Percentiles rank a stretch among this genome's conserved stretches.
These are phyloP conservation scores for Leishmania aethiopica DNA, from an alignment of 208 protist species.

Conservation along the genomic window DNA sequence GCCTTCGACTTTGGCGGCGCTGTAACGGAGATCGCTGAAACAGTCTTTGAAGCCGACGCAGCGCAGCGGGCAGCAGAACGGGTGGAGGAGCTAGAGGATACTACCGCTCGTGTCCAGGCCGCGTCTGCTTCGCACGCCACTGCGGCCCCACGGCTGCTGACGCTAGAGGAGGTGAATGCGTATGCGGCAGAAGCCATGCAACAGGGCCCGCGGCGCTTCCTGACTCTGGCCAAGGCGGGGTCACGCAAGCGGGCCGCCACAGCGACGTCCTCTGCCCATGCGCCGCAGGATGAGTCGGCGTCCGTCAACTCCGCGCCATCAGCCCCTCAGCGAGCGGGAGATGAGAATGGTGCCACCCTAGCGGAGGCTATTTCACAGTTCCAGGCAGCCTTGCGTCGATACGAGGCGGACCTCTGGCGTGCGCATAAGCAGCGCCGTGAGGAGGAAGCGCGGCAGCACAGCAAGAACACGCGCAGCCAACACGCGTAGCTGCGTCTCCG, in stretches of 20 bases:
- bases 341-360: conserved; percentile 25
- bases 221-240: conserved; percentile 15
- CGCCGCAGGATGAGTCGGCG: background rate
- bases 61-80: conserved; percentile 19
- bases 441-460: conserved; percentile 35
- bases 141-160: conserved; percentile 14
- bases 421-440: conserved; percentile 29
- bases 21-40: conserved; percentile 16
- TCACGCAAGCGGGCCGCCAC: conserved; percentile 3
- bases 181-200: conserved; percentile 21
- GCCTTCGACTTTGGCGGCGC: conserved; percentile 79
- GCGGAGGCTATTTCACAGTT: conserved; percentile 56
- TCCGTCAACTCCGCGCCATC: background rate
- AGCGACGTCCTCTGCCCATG: background rate
- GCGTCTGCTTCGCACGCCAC: conserved; percentile 1
- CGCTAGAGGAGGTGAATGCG: conserved; percentile 30
- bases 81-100: conserved; percentile 22
- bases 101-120: conserved; percentile 19
- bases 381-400: conserved; percentile 54
- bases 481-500: background rate
- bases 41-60: conserved; percentile 12
- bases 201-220: conserved; percentile 17
- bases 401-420: conserved; percentile 68
- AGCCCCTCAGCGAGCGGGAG: conserved; percentile 2
- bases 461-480: conserved; percentile 12